Conservation (phyloP, 768 basidiomycete species). For the Pleurotus pulmonarius region DNA sequence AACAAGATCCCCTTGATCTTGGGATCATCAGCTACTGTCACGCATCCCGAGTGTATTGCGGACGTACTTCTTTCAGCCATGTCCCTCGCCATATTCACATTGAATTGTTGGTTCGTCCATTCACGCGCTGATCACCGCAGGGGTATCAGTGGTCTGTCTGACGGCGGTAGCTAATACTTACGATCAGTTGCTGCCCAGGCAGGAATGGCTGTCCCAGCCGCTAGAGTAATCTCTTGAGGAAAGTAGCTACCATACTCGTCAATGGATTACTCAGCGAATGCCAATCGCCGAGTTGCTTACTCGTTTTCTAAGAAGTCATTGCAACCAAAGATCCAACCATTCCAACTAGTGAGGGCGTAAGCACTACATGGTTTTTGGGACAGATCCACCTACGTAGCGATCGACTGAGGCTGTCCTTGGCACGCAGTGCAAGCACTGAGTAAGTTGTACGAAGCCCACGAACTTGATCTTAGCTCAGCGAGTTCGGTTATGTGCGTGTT, state of each 20-base stretch:
- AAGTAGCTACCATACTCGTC: conserved; percentile 1
- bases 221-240: conserved; percentile 6
- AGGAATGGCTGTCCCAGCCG: conserved; percentile 4
- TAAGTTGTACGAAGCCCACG: conserved; percentile 9
- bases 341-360: not conserved
- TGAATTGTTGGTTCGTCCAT: conserved; percentile 5
- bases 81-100: not conserved
- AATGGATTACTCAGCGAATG: not conserved
- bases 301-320: not conserved
- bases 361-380: not conserved
- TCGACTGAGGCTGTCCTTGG: not conserved
- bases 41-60: not conserved
- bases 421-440: conserved; percentile 9
- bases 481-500: no score
- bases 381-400: not conserved
- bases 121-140: not conserved
- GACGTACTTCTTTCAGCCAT: not conserved
- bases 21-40: not conserved
- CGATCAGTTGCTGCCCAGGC: conserved; percentile 8
- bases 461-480: not conserved
- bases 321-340: not conserved
- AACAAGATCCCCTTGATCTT: not conserved
- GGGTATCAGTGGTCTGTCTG: not conserved
- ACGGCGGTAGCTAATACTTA: not conserved
- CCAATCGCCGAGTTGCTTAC: not conserved